Conservation (phyloP, 106 monocot genomes). For the Iris macrosiphon region DNA sequence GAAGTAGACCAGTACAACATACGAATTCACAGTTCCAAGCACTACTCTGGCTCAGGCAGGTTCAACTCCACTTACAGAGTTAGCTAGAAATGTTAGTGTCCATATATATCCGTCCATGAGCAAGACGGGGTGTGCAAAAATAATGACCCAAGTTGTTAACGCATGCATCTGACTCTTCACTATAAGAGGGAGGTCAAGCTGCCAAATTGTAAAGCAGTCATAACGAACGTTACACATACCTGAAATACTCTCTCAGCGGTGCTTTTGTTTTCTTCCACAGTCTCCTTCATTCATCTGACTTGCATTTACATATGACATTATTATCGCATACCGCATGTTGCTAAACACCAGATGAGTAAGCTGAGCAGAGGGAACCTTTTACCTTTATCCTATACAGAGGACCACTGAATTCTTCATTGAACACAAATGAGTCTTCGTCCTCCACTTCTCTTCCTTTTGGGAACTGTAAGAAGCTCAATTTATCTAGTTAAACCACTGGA, state of each 20-base stretch:
- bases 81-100: too few species aligned
- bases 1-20: too few species aligned
- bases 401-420: conserved; percentile 89
- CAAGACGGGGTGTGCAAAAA: too few species aligned
- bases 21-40: too few species aligned
- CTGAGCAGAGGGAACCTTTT: background rate
- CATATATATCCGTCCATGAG: too few species aligned
- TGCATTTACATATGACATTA: conserved; percentile 58
- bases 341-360: conserved; percentile 1
- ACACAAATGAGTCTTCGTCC: conserved; percentile 75
- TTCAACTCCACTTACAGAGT: too few species aligned
- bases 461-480: conserved; percentile 29
- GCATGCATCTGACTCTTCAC: too few species aligned
- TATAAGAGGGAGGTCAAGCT: too few species aligned
- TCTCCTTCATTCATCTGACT: conserved; percentile 99
- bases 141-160: too few species aligned
- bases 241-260: conserved; percentile 97
- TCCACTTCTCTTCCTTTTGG: conserved; percentile 96
- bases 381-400: conserved; percentile 99
- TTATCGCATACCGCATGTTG: conserved; percentile 3
- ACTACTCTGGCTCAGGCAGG: too few species aligned
- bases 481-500: background rate
- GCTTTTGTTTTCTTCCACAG: conserved; percentile 97
- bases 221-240: too few species aligned
- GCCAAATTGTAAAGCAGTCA: too few species aligned